Base-by-base conservation (phyloP, 441 rosid genomes). In the Capsella rubella region DNA sequence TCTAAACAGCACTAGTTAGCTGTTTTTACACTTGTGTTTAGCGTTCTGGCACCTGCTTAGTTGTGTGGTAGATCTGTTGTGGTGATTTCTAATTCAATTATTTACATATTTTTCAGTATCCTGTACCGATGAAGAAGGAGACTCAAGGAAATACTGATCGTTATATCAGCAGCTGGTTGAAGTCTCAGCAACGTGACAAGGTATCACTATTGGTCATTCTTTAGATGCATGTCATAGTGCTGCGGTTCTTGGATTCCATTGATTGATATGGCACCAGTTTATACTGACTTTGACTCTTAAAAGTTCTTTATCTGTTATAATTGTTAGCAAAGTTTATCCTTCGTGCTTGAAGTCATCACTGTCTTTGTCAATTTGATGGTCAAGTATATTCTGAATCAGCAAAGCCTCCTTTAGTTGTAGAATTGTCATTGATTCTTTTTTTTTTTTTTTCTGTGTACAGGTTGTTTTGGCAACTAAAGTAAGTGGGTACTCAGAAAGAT, bases 401-500 rank as follows among this genome's bases (percentile, higher is more conserved):
- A 45, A 60, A 63, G 43, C 39, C 9, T 69, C 11, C 10, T 46
- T 21, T 3, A 9, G 72, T 32, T 47, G 3, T 37, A 25, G 2
- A 63, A 8, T 11, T 37, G 13, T 9, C 8, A 4, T 62, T 51
- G 3, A 32, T 71, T 34, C 51, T 64, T 15, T 7, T 49, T 34
- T 58, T 64, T 15, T 7, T 49, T 15, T 49, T 67, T 62, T 40
- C 69, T 40, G 51, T 59, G 71, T 43, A 37, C 78, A 94, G 96
- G 81, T 94, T 69, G 89, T 94, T 77, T 62, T 94, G 90, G 97
- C 99, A 57, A 89, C 99, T 71, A 94, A 91, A 86, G 88, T 94
- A 47, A 49, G 88, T 78, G 97, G 99, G 53, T 92, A 91, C 76
- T 86, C 95, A 16, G 95, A 91, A 75, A 61, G 83, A 56, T 49